Evolutionary conservation across 768 basidiomycete species (phyloP).

Genomic region (Rhizopogon vesiculosus): DNA sequence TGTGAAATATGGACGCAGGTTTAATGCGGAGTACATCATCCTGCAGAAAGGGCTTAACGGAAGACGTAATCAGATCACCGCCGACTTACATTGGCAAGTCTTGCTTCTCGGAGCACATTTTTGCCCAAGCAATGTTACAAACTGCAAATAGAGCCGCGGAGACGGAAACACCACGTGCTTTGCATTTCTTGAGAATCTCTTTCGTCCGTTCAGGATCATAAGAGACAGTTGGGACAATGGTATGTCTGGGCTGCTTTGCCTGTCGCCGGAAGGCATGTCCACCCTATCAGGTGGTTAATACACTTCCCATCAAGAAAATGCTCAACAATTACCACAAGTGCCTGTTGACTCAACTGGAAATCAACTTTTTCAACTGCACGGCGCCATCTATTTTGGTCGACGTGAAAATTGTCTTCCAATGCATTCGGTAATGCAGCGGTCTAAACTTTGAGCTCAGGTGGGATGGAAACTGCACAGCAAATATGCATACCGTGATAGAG

Average conservation of each 20-base stretch:
- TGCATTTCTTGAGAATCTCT: constrained; percentile 64
- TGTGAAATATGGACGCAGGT: constrained; percentile 59
- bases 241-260: constrained; percentile 42
- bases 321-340: constrained; percentile 43
- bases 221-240: constrained; percentile 66
- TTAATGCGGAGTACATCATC: constrained; percentile 86
- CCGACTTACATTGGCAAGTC: constrained; percentile 49
- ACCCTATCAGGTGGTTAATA: constrained; percentile 36
- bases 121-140: constrained; percentile 71
- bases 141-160: constrained; percentile 72
- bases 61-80: neutral
- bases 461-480: constrained; percentile 3
- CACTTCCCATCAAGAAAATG: neutral
- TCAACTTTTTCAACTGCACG: constrained; percentile 50
- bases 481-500: constrained; percentile 8
- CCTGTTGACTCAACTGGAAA: constrained; percentile 47
- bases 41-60: constrained; percentile 22
- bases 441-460: constrained; percentile 3
- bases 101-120: constrained; percentile 36
- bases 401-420: constrained; percentile 48
- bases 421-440: constrained; percentile 34
- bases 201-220: constrained; percentile 54
- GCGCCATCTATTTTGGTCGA: constrained; percentile 32
- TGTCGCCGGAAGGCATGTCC: constrained; percentile 67
- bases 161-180: constrained; percentile 66